Base-by-base conservation (phyloP, 345 rosid species). In the Brassica incana region DNA sequence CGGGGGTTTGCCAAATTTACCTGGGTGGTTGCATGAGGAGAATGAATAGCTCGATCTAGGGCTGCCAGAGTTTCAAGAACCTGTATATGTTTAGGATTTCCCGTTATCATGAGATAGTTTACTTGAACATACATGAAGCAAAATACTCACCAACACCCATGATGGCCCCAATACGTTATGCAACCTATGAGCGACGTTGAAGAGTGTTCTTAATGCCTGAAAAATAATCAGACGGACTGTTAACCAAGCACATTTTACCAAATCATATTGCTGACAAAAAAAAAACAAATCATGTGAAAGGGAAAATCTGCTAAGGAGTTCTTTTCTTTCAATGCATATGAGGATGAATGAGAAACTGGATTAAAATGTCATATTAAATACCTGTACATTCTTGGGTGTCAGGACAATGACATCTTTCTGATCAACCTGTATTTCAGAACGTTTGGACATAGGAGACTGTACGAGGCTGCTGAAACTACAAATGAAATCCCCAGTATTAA, bases 321-420 rank as follows among this genome's bases (percentile, higher is more conserved):
- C 20, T 56, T 5, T 62, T 72, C 65, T 52, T 61, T 38, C 23
- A 54, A 75, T 40, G 54, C 76, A 52, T 14, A 45, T 59, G n/a
- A 14, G 11, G 67, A 60, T 64, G 50, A 80, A 52, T 69, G 40
- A 74, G 29, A 36, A 35, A 29, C 32, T 70, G 67, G 18, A 52
- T 77, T 10, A 16, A 67, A 70, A 30, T 72, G 75, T 27, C 61
- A 67, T 79, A 48, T 18, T 29, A 78, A 29, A 65, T 84, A 91
- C 98, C 99, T 95, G 99, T 63, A 95, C 99, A 90, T 95, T 95
- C 84, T 95, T 95, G 23, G 94, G 90, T 62, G 98, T 91, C 71
- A 95, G 92, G 74, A 93, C 88, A 82, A 91, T 71, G 60, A 58
- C 87, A 73, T 95, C 99, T 85, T 85, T 88, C 84, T 81, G 96